Conservation (phyloP, 2,329 filamentous ascomycete genomes). For the Rhinocladiella mackenziei region DNA sequence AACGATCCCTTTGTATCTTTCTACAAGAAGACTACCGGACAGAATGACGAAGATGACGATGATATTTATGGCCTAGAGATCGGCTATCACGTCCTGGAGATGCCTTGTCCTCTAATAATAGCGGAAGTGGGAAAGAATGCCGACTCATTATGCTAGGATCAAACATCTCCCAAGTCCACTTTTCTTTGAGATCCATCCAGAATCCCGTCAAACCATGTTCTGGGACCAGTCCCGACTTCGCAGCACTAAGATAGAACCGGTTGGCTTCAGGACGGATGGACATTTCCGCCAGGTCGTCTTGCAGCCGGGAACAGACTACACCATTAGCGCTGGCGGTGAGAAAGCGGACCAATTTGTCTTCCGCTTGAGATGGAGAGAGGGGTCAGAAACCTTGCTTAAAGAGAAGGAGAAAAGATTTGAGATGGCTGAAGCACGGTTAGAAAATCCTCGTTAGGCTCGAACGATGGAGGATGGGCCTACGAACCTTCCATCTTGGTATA, state of each 20-base stretch:
- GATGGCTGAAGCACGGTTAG: slow-evolving; percentile 3
- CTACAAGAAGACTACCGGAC: slow-evolving; percentile 2
- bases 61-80: slow-evolving; percentile 14
- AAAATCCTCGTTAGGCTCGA: slow-evolving; percentile 9
- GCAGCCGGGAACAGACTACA: too few species aligned
- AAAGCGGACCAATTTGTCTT: slow-evolving; percentile 3
- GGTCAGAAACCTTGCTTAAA: background rate
- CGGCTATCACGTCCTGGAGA: slow-evolving; percentile 9
- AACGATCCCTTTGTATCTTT: slow-evolving; percentile 10
- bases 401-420: slow-evolving; percentile 4
- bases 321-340: too few species aligned
- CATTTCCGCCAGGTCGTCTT: slow-evolving; percentile 9
- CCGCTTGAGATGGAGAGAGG: background rate
- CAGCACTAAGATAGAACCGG: slow-evolving; percentile 5
- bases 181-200: slow-evolving; percentile 11
- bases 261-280: slow-evolving; percentile 3
- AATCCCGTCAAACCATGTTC: slow-evolving; percentile 10
- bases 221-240: slow-evolving; percentile 7
- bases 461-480: slow-evolving; percentile 4
- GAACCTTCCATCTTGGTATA: slow-evolving; percentile 7
- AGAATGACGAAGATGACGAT: background rate
- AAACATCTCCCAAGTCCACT: slow-evolving; percentile 8
- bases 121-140: slow-evolving; percentile 13
- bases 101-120: slow-evolving; percentile 11
- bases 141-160: slow-evolving; percentile 7